Conservation (phyloP, 2,329 filamentous ascomycete genomes). For the Alternaria atra region DNA sequence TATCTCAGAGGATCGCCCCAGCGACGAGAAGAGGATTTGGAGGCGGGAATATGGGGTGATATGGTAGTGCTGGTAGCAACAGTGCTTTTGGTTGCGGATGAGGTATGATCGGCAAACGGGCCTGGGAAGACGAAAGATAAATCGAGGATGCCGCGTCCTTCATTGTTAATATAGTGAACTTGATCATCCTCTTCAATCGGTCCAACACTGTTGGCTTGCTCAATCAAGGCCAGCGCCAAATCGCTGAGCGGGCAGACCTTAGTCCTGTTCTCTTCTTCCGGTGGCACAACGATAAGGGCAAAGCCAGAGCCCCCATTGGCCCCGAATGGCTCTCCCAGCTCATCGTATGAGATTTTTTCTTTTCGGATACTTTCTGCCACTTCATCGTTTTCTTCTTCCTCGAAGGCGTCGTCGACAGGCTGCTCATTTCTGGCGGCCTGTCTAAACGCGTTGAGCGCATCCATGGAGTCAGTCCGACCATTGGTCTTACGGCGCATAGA, state of each 20-base stretch:
- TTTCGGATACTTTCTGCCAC: not conserved
- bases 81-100: not conserved
- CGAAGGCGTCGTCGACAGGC: not conserved
- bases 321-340: not conserved
- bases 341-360: not conserved
- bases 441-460: slow-evolving; percentile 7
- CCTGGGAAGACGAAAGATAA: not conserved
- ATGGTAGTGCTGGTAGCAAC: not conserved
- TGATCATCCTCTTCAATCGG: not conserved
- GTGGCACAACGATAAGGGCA: not conserved
- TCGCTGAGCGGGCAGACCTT: not conserved
- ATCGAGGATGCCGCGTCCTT: not conserved
- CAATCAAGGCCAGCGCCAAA: no score
- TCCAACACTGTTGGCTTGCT: not conserved
- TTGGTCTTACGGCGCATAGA: not conserved
- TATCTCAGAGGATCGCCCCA: not conserved
- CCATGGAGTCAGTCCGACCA: slow-evolving; percentile 8
- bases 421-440: not conserved
- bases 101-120: not conserved
- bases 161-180: no score
- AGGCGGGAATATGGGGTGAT: not conserved
- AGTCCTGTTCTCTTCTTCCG: not conserved
- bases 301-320: not conserved
- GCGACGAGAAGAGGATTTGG: not conserved
- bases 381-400: not conserved